Evolutionary conservation across 129 eudicot species (phyloP).

Genomic region (Chrysanthemum seticuspe): DNA sequence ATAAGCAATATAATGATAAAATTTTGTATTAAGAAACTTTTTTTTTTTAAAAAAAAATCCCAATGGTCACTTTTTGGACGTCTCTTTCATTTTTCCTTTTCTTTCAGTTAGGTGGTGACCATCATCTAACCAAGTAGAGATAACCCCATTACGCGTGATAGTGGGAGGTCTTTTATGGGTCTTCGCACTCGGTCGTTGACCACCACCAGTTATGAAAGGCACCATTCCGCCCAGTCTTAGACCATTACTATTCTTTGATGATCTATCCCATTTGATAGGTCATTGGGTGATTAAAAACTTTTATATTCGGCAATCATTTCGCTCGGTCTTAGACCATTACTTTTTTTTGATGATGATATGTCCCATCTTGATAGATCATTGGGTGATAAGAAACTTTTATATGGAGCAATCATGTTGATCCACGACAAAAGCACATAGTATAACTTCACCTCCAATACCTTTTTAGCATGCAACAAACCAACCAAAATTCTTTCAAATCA

Average conservation of each 20-base stretch:
- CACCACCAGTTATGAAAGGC: too few relatives aligned
- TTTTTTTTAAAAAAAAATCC: too few relatives aligned
- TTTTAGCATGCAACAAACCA: neutral
- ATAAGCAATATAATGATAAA: too few relatives aligned
- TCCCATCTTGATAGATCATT: constrained; percentile 9
- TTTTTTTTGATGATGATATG: constrained; percentile 5
- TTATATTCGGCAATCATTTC: neutral
- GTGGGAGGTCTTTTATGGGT: too few relatives aligned
- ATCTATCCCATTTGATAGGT: constrained; percentile 7
- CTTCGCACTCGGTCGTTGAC: too few relatives aligned
- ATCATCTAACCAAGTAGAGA: too few relatives aligned
- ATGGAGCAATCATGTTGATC: constrained; percentile 1
- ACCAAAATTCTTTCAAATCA: neutral
- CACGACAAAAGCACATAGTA: neutral
- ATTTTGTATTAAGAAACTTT: too few relatives aligned
- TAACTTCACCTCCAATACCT: neutral
- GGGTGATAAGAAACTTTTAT: neutral
- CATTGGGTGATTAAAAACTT: constrained; percentile 2
- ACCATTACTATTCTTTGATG: neutral
- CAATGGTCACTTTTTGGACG: too few relatives aligned
- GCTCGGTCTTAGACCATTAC: neutral
- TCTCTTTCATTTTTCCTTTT: too few relatives aligned
- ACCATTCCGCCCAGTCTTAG: too few relatives aligned
- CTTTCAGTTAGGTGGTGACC: too few relatives aligned
- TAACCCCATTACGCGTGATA: too few relatives aligned